Conservation (phyloP, 2,329 filamentous ascomycete species). For the Aspergillus clavatus region DNA sequence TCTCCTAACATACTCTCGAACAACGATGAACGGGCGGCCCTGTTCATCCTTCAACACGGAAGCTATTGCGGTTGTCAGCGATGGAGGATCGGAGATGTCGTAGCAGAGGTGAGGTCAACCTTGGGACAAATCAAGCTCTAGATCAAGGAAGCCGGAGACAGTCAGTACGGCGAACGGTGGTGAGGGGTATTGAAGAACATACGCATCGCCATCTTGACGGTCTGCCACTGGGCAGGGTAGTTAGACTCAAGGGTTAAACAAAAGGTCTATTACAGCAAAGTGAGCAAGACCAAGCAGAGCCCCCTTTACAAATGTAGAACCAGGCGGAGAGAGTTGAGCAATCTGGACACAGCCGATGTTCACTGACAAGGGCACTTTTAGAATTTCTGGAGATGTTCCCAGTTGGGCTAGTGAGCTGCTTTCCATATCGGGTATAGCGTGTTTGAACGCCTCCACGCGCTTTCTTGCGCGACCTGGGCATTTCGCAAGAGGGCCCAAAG, state of each 20-base stretch:
- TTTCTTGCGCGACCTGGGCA: slow-evolving; percentile 26
- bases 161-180: slow-evolving; percentile 22
- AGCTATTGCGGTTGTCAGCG: slow-evolving; percentile 42
- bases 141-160: slow-evolving; percentile 10
- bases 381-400: slow-evolving; percentile 34
- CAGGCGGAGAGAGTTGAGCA: slow-evolving; percentile 3
- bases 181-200: slow-evolving; percentile 39
- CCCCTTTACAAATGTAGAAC: background rate
- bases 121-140: slow-evolving; percentile 48
- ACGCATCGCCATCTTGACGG: slow-evolving; percentile 47
- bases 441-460: slow-evolving; percentile 20
- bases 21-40: slow-evolving; percentile 94
- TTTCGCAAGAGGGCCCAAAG: slow-evolving; percentile 1
- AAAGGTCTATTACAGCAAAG: background rate
- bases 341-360: slow-evolving; percentile 12
- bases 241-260: background rate
- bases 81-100: slow-evolving; percentile 14
- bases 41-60: slow-evolving; percentile 93
- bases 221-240: slow-evolving; percentile 30
- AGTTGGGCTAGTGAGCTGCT: slow-evolving; percentile 38
- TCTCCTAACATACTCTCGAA: slow-evolving; percentile 73
- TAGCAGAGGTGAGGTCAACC: slow-evolving; percentile 26
- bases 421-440: slow-evolving; percentile 34
- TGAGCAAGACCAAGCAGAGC: background rate
- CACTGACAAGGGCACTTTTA: slow-evolving; percentile 20